A percentile compares a stretch with the other conserved stretches of the same genome.
phyloP scores from a whole-genome alignment of 345 rosid genomes.

The Hibiscus tridactylites region DNA sequence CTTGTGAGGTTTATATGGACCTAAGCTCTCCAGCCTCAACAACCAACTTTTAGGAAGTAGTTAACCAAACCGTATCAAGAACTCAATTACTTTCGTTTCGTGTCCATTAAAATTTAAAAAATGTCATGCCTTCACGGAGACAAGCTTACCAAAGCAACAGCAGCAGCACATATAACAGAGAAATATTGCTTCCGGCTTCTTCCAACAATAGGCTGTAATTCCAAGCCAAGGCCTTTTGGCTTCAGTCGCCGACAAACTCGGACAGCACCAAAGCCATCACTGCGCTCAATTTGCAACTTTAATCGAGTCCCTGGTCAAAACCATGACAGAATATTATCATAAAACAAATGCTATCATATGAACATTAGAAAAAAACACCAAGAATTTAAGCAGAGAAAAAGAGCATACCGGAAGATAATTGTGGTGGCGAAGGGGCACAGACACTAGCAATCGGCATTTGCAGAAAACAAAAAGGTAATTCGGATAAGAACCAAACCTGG shows the following conservation, averaged over 20 bases:
- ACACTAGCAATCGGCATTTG: constrained; percentile 1
- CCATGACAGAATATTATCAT: not conserved
- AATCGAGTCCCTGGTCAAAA: not conserved
- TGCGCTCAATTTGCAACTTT: not conserved
- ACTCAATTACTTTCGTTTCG: too few species aligned
- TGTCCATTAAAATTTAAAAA: too few species aligned
- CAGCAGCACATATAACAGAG: constrained; percentile 20
- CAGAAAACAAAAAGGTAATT: not conserved
- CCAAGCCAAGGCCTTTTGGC: constrained; percentile 21
- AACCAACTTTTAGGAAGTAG: too few species aligned
- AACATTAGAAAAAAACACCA: not conserved
- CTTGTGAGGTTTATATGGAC: too few species aligned
- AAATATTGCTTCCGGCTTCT: constrained; percentile 19
- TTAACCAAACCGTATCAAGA: too few species aligned
- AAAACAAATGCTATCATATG: not conserved
- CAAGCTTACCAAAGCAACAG: constrained; percentile 31
- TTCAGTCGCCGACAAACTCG: not conserved
- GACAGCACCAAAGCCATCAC: not conserved
- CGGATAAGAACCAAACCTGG: not conserved
- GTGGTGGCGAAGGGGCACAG: not conserved
- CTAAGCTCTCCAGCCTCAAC: too few species aligned
- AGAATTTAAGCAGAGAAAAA: not conserved
- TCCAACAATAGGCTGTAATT: constrained; percentile 13
- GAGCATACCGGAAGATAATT: not conserved
- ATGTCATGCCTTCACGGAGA: not conserved